Evolutionary conservation across 495 filamentous ascomycete species (phyloP), one percentile per base, ranked within the genome.

Genomic region (Cercophora samala): DNA sequence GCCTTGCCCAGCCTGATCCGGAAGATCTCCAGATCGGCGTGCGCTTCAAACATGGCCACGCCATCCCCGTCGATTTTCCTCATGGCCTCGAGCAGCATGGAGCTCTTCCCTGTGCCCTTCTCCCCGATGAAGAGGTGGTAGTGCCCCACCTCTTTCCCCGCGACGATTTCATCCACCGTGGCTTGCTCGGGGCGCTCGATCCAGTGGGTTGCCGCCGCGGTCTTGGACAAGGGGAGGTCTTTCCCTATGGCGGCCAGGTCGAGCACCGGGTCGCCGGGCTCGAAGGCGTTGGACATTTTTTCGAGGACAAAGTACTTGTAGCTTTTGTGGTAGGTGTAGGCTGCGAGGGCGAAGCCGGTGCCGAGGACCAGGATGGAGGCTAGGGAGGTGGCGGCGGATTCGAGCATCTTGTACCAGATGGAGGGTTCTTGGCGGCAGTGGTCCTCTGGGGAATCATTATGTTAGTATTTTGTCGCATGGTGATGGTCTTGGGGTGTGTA

Each of bases 51-150:
- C 90, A 98, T 94, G 64, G 92, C 89, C 63, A 90, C 87, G 18
- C 91, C 90, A 64, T 93, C 89, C 15, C 94, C 95, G 67, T 93
- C 85, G 54, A 93, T 87, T 76, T 94, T 93, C 52, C 88, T 87
- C 92, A 99, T 99, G 15, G 92, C 92, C 70, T 96, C 90, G 51
- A 99, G 83, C 9, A 99, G 79, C 95, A 99, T 97, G 54, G 90
- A 93, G 18, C 90, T 93, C 79, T 99, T 99, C 2, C 95, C 95
- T 1, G 92, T 96, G 18, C 95, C 95, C 78, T 98, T 97, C 73
- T 99, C 95, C 21, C 95, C 95, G 60, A 98, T 88, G n/a, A 99
- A 81, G 0, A 99, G 80, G 79, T 93, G 91, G 73, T 99, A 99
- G 71, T 93, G 92, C 11, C 95, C 95, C 1, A 76, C 75, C 8